These are phyloP conservation scores for Lippia alba DNA, from an alignment of 305 asterid species.

Conservation along the genomic window DNA sequence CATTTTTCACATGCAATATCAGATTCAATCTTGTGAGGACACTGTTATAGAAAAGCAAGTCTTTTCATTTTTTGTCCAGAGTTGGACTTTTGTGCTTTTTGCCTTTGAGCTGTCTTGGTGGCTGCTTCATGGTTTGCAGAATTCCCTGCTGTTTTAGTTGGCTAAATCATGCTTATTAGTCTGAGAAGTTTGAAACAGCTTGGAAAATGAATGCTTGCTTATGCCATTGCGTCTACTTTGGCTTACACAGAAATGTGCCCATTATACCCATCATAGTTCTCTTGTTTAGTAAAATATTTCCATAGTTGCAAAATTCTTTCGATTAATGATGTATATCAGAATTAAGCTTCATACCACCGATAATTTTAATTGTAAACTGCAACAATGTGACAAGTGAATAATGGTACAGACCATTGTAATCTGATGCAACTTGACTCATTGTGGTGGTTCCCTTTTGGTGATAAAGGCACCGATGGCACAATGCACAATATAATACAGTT, in stretches of 20 bases:
- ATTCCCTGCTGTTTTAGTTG: slow-evolving; percentile 19
- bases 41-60: slow-evolving; percentile 5
- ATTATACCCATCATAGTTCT: background rate
- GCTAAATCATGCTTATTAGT: slow-evolving; percentile 29
- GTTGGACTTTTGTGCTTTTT: slow-evolving; percentile 21
- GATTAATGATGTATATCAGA: no score
- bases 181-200: slow-evolving; percentile 4
- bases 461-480: no score
- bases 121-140: slow-evolving; percentile 13
- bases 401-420: no score
- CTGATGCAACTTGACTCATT: no score
- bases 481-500: no score
- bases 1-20: slow-evolving; percentile 21
- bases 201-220: background rate
- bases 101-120: slow-evolving; percentile 22
- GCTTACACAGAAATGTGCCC: slow-evolving; percentile 1
- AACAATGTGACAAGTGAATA: no score
- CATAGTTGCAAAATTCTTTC: no score
- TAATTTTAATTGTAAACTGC: no score
- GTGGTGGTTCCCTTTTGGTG: no score
- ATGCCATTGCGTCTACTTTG: slow-evolving; percentile 1
- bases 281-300: no score
- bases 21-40: slow-evolving; percentile 15
- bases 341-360: no score
- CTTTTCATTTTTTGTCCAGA: slow-evolving; percentile 3